A percentile compares a stretch with the other conserved stretches of the same genome.
phyloP scores from a whole-genome alignment of 257 asterid species.

The Mitragyna speciosa region DNA sequence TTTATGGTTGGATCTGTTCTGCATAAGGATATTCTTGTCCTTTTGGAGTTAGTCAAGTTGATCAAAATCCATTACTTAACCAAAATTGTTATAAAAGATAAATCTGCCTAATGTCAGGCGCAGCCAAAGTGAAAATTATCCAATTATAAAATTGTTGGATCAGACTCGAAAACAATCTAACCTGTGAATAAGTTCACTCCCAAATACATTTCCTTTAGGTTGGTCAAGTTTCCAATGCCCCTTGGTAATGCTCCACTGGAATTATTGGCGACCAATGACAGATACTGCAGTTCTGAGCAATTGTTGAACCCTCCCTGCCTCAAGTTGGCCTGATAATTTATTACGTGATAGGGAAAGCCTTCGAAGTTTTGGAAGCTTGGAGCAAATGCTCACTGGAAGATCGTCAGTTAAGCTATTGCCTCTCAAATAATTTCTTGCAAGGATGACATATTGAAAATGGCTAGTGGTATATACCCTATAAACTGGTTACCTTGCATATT shows the following conservation, averaged over 20 bases:
- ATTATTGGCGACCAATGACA: slow-evolving; percentile 19
- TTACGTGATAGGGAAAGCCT: slow-evolving; percentile 7
- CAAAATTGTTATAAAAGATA: too few relatives aligned
- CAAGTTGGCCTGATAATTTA: slow-evolving; percentile 25
- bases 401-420: slow-evolving; percentile 10
- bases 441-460: slow-evolving; percentile 17
- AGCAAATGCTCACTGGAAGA: slow-evolving; percentile 14
- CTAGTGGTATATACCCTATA: slow-evolving; percentile 15
- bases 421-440: not conserved
- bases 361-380: slow-evolving; percentile 20
- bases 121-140: too few relatives aligned
- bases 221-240: slow-evolving; percentile 33
- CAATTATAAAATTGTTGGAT: too few relatives aligned
- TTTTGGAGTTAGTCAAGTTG: too few relatives aligned
- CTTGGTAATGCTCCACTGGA: slow-evolving; percentile 28
- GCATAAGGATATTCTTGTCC: too few relatives aligned
- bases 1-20: too few relatives aligned
- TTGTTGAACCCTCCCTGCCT: slow-evolving; percentile 18
- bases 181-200: slow-evolving; percentile 29
- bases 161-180: not conserved
- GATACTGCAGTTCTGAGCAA: slow-evolving; percentile 15
- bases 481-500: slow-evolving; percentile 9
- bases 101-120: too few relatives aligned
- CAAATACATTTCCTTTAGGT: slow-evolving; percentile 14
- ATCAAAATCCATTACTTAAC: too few relatives aligned